Evolutionary conservation across 2,329 filamentous ascomycete species (phyloP), one percentile per base, ranked within the genome.

Genomic region (Penicillium palitans): DNA sequence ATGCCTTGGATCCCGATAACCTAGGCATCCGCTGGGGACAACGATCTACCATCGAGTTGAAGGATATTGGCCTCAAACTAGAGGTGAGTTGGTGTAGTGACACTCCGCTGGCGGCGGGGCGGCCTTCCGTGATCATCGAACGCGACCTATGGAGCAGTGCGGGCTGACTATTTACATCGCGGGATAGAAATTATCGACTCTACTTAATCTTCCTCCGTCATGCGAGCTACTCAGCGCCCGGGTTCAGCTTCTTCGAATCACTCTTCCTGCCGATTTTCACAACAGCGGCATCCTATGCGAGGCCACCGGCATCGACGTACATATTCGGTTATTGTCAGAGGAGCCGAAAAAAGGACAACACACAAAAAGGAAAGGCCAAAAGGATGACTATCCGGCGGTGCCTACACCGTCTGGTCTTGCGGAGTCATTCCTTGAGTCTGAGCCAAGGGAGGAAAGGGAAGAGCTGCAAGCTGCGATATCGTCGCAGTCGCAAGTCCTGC

Each of bases 191-290:
- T 83, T 96, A 56, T 84, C 91, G 61, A 82, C 84, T 48, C 76
- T 93, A 21, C 80, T 96, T 5, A 84, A 88, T 66, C 84, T 97
- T 3, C 93, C 93, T 0, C 77, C 87, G 1, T 84, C 85, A 6
- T 84, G 95, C 70, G 82, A 84, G 60, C 80, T 97, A 13, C 83
- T 85, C 52, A 88, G 86, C 71, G 93, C 93, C 57, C 87, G 87
- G 63, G 86, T 96, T 52, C 79, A 89, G 3, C 81, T 89, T 7
- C 84, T 98, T 25, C 89, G 90, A 68, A 80, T 97, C 54, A 96
- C 89, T 8, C 83, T 98, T 51, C 91, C 93, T 13, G 88, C 95
- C 72, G 91, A 97, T 74, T 88, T 97, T 64, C 92, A 93, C 74
- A 89, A 87, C 53, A 93, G 89, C 66, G 88, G 91, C 29, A 96